Conservation (phyloP, 2,329 filamentous ascomycete genomes). For the Penicillium sp. region DNA sequence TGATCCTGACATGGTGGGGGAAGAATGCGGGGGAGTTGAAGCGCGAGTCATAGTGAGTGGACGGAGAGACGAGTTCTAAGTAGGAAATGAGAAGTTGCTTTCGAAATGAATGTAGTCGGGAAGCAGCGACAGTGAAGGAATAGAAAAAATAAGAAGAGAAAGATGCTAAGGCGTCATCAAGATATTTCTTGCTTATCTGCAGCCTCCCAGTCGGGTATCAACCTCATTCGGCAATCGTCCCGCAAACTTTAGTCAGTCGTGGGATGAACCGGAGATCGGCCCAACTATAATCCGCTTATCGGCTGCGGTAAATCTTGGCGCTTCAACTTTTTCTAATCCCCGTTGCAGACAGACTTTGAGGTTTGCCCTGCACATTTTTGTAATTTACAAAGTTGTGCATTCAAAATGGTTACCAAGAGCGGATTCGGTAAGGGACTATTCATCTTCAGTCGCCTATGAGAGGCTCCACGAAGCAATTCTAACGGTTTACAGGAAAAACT, state of each 20-base stretch:
- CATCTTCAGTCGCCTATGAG: not conserved
- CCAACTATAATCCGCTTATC: constrained; percentile 36
- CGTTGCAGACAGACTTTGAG: constrained; percentile 13
- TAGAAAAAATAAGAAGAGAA: not conserved
- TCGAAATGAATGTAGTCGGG: not conserved
- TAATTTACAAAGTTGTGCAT: constrained; percentile 11
- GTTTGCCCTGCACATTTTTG: constrained; percentile 15
- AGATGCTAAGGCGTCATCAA: not conserved
- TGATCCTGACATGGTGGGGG: constrained; percentile 34
- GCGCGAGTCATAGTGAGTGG: not conserved
- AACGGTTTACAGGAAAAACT: constrained; percentile 66
- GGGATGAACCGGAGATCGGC: constrained; percentile 33
- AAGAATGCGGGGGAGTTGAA: constrained; percentile 11
- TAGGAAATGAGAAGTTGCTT: not conserved
- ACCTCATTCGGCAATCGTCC: constrained; percentile 14
- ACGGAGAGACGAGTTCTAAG: not conserved
- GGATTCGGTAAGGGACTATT: constrained; percentile 30
- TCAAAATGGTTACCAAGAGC: constrained; percentile 39
- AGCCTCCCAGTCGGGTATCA: not conserved
- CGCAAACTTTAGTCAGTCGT: constrained; percentile 10
- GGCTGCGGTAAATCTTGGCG: constrained; percentile 33
- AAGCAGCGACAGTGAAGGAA: constrained; percentile 4
- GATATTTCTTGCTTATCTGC: constrained; percentile 4
- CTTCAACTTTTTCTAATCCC: constrained; percentile 28
- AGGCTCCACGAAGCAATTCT: constrained; percentile 1